phyloP scores from a whole-genome alignment of 2,329 filamentous ascomycete genomes.

The Aureobasidium melanogenum region DNA sequence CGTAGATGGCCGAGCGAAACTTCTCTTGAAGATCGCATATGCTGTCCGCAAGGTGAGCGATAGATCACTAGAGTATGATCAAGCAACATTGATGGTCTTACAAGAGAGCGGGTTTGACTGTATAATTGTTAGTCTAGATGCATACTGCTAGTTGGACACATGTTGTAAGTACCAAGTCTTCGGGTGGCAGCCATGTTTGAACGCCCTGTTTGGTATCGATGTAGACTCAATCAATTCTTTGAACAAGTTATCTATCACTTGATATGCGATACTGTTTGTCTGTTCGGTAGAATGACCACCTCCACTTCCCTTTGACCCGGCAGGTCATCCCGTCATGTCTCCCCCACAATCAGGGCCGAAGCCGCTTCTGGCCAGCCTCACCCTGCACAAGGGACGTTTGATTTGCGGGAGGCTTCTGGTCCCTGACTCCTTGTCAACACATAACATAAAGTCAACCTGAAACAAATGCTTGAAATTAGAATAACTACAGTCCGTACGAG shows the following conservation, averaged over 20 bases:
- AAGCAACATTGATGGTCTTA: constrained; percentile 3
- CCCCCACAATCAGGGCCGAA: not conserved
- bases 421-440: too few relatives aligned
- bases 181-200: constrained; percentile 13
- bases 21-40: constrained; percentile 94
- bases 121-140: constrained; percentile 12
- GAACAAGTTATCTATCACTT: not conserved
- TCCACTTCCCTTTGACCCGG: not conserved
- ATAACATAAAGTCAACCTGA: not conserved
- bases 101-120: constrained; percentile 18
- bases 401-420: not conserved
- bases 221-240: not conserved
- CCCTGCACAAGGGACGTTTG: not conserved
- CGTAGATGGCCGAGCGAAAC: constrained; percentile 73
- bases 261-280: not conserved
- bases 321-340: not conserved
- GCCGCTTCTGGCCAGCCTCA: not conserved
- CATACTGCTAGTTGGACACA: not conserved
- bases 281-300: not conserved
- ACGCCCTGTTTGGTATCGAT: not conserved
- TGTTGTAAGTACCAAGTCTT: constrained; percentile 14
- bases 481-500: not conserved
- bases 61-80: too few relatives aligned
- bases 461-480: not conserved
- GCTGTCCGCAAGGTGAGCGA: constrained; percentile 37